Base-by-base conservation (phyloP, 768 basidiomycete species). In the Rhodocollybia butyracea region DNA sequence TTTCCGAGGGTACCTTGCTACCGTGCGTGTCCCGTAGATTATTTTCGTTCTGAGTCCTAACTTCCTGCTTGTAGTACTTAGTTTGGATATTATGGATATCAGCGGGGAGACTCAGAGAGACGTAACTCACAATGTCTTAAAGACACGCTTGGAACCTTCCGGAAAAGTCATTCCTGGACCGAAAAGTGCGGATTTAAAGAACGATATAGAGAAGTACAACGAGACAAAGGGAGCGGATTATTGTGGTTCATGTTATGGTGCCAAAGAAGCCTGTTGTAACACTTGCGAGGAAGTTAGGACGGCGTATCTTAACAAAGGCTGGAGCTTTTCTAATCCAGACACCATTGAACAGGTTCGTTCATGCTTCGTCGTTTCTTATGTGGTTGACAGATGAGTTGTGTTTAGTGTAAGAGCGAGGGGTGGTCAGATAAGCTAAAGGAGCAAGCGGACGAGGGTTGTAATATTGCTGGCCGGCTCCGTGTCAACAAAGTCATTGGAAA, bases 1-100 rank as follows among this genome's bases (percentile, higher is more conserved):
- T 99, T 98, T 74, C 96, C 97, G 1, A 82, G 91, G 64, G 94
- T 99, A 36, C 97, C 97, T 31, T 99, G 97, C 72, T 98, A 96
- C 73, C 77, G 96, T 98, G 68, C 75, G 94, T 81, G 29, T 8
- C 15, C 4, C 15, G 17, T 29, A 17, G 26, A 27, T 13, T 15
- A 45, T 45, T 27, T 12, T 1, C 2, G 12, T 13, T 7, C 6
- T 17, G 5, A 19, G 46, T n/a, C n/a, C n/a, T n/a, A n/a, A n/a
- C n/a, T n/a, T 45, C 21, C 64, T 36, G 22, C 11, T 47, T 21
- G 13, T 50, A 99, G 96, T 99, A 45, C 81, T 99, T 52, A 95
- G 92, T 67, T 73, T 98, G 51, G 97, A 99, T 70, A 85, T 98
- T 51, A 95, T 98, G 91, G 97, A 99, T 66, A 97, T 99, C 57